phyloP scores from a whole-genome alignment of 306 rosid species.

The Quercus aquifolioides region DNA sequence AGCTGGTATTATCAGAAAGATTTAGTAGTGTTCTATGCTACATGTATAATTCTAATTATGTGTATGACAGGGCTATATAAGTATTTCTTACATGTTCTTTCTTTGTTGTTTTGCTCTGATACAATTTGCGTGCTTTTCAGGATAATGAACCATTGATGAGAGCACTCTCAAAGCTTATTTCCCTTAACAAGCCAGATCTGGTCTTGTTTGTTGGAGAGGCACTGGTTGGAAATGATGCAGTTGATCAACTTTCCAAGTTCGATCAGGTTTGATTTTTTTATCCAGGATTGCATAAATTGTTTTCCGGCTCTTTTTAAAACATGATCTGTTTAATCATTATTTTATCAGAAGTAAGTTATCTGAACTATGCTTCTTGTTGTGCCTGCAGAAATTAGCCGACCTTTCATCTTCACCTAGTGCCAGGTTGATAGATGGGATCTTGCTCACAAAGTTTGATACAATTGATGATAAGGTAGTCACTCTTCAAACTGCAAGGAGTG shows the following conservation, averaged over 20 bases:
- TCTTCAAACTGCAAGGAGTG: constrained; percentile 7
- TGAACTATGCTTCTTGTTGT: neutral
- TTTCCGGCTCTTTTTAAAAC: neutral
- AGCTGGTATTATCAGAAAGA: neutral
- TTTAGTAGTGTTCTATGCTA: neutral
- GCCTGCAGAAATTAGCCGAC: constrained; percentile 85
- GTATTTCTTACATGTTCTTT: neutral
- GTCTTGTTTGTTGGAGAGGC: constrained; percentile 99
- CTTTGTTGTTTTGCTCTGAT: constrained; percentile 6
- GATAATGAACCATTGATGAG: constrained; percentile 54
- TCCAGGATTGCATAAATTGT: neutral
- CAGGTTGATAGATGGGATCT: constrained; percentile 84
- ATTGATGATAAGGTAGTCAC: constrained; percentile 85
- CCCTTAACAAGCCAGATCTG: constrained; percentile 90
- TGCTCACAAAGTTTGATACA: constrained; percentile 96
- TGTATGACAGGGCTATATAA: constrained; percentile 9
- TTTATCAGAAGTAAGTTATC: neutral
- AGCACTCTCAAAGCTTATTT: constrained; percentile 88
- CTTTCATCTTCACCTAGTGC: constrained; percentile 65
- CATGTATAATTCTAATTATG: neutral
- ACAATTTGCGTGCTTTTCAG: neutral
- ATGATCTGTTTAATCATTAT: neutral
- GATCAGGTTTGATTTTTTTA: constrained; percentile 61
- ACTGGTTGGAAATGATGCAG: constrained; percentile 95
- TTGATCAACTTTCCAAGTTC: constrained; percentile 97